Evolutionary conservation across 2,329 filamentous ascomycete genomes (phyloP).

Genomic region (Fusarium humuli): DNA sequence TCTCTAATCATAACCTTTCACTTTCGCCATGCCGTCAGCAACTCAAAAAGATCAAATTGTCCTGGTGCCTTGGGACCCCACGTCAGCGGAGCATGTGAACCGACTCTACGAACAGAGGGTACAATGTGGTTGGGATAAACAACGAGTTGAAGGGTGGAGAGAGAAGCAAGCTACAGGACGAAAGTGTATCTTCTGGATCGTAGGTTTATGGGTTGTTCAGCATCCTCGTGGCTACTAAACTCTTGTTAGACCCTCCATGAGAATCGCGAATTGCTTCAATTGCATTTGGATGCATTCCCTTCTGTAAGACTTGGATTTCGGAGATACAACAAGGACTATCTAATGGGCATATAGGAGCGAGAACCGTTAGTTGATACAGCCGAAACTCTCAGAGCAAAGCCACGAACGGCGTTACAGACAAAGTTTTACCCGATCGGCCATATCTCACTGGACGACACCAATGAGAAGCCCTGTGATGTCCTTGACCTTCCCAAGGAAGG

Average conservation of each 20-base stretch:
- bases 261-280: constrained; percentile 5
- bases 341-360: constrained; percentile 21
- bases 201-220: not conserved
- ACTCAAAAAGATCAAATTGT: constrained; percentile 13
- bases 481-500: constrained; percentile 35
- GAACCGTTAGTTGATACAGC: constrained; percentile 32
- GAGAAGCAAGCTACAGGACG: constrained; percentile 26
- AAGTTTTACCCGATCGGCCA: constrained; percentile 41
- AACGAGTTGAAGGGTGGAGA: constrained; percentile 34
- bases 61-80: constrained; percentile 43
- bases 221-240: not conserved
- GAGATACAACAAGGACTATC: not conserved
- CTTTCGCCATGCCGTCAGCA: constrained; percentile 11
- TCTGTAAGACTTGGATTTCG: not conserved
- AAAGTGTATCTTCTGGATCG: constrained; percentile 47
- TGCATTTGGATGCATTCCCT: constrained; percentile 34
- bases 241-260: constrained; percentile 25
- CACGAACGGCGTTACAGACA: constrained; percentile 24
- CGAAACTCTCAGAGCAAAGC: constrained; percentile 20
- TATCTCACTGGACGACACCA: constrained; percentile 41
- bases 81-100: constrained; percentile 27
- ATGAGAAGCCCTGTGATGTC: constrained; percentile 13
- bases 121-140: constrained; percentile 41
- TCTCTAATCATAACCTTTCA: no score
- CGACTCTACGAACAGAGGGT: constrained; percentile 32